A percentile compares a stretch with the other conserved stretches of the same genome.
Evolutionary conservation across 345 rosid genomes (phyloP).

Genomic region (Heritiera fomes): DNA sequence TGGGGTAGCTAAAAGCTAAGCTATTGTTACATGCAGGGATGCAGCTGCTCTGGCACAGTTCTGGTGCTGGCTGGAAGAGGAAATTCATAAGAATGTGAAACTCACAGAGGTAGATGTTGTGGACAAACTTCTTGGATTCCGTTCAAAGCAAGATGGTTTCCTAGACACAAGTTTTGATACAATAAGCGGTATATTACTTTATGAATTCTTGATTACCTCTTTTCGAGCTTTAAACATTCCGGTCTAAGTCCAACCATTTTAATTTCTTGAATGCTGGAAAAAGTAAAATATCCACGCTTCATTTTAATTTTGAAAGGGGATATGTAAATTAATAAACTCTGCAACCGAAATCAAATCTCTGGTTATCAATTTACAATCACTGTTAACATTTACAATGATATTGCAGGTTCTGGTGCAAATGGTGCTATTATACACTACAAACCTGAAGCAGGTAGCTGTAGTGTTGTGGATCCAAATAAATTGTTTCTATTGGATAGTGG

Average conservation of each 20-base stretch:
- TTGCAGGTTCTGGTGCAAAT: slow-evolving; percentile 90
- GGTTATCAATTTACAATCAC: not conserved
- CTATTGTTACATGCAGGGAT: slow-evolving; percentile 53
- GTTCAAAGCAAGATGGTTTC: slow-evolving; percentile 78
- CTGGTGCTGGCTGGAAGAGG: slow-evolving; percentile 93
- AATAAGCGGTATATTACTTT: slow-evolving; percentile 69
- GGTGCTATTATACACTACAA: slow-evolving; percentile 95
- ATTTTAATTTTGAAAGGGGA: not conserved
- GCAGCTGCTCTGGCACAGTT: slow-evolving; percentile 92
- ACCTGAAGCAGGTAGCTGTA: slow-evolving; percentile 82
- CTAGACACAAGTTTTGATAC: slow-evolving; percentile 95
- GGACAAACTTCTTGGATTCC: slow-evolving; percentile 81
- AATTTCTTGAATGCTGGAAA: slow-evolving; percentile 5
- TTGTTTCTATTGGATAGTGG: slow-evolving; percentile 91
- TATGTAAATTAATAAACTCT: not conserved
- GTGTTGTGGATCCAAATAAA: slow-evolving; percentile 68
- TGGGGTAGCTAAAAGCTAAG: not conserved
- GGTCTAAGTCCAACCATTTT: not conserved
- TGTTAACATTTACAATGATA: slow-evolving; percentile 24
- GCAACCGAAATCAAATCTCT: not conserved
- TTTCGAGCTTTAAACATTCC: slow-evolving; percentile 3
- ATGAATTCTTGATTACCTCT: slow-evolving; percentile 21
- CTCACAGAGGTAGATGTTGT: slow-evolving; percentile 91
- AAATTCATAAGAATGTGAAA: slow-evolving; percentile 55
- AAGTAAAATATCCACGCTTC: not conserved